Conservation (phyloP, 228 moss, liverwort and hornwort genomes). For the Sphagnum magellanicum region DNA sequence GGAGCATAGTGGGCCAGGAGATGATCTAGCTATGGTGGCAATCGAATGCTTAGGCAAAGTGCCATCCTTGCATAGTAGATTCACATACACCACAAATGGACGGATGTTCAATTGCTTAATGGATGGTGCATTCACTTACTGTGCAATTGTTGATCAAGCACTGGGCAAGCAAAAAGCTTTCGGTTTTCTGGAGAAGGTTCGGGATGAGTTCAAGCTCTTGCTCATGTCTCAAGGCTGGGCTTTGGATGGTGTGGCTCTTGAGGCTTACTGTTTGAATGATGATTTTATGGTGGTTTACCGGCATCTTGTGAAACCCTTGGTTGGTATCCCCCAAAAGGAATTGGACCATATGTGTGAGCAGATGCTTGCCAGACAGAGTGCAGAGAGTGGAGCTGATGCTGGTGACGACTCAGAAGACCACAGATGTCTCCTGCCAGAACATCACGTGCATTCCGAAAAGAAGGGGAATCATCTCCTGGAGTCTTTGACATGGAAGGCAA, state of each 20-base stretch:
- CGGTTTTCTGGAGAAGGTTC: constrained; percentile 1
- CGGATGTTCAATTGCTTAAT: constrained; percentile 3
- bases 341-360: neutral
- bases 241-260: neutral
- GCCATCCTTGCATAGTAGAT: neutral
- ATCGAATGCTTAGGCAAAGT: neutral
- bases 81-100: neutral
- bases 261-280: neutral
- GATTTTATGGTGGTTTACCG: neutral
- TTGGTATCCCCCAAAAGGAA: constrained; percentile 3
- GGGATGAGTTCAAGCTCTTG: neutral
- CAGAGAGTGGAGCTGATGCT: neutral
- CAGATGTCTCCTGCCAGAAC: neutral
- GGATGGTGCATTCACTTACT: constrained; percentile 1
- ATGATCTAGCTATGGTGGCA: neutral
- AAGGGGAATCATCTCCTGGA: neutral
- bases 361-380: neutral
- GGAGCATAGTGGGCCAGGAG: neutral
- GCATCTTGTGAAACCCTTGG: constrained; percentile 2
- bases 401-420: neutral
- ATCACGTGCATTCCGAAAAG: neutral
- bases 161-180: constrained; percentile 3
- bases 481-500: neutral
- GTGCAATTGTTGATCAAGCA: constrained; percentile 5
- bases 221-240: neutral